These are phyloP conservation scores for Auricularia heimuer DNA, from an alignment of 768 basidiomycete species.

Conservation along the genomic window DNA sequence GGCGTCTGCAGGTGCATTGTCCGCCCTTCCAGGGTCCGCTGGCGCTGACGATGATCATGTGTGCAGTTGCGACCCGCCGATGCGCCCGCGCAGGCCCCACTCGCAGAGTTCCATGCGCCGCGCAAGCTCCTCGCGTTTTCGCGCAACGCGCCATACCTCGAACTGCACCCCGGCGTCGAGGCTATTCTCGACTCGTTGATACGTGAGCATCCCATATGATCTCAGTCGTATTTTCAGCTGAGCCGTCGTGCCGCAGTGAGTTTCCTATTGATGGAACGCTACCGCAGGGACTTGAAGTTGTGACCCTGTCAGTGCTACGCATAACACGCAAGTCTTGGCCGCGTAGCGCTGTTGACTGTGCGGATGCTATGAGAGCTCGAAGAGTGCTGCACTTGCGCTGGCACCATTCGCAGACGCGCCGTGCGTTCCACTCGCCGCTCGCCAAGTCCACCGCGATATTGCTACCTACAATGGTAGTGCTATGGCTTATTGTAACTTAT, in stretches of 20 bases:
- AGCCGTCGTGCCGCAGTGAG: neutral
- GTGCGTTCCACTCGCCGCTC: too few relatives aligned
- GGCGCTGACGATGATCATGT: neutral
- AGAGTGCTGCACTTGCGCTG: too few relatives aligned
- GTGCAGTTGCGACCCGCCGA: neutral
- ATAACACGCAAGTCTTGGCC: too few relatives aligned
- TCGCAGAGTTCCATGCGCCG: neutral
- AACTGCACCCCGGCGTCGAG: neutral
- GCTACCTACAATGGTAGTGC: too few relatives aligned
- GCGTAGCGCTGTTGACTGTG: too few relatives aligned
- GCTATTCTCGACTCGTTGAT: neutral
- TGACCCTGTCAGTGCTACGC: neutral
- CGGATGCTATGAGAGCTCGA: too few relatives aligned
- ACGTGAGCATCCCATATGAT: neutral
- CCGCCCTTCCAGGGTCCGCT: neutral
- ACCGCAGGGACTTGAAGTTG: neutral
- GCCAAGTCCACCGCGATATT: too few relatives aligned
- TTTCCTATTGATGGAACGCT: neutral
- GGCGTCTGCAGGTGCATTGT: neutral
- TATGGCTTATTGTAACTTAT: too few relatives aligned
- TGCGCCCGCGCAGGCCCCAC: neutral
- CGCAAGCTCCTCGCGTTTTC: neutral
- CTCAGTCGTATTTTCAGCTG: neutral
- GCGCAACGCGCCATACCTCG: neutral
- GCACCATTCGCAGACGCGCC: too few relatives aligned